Conservation (phyloP, 148 eudicot genomes). For the Chenopodium suecicum region DNA sequence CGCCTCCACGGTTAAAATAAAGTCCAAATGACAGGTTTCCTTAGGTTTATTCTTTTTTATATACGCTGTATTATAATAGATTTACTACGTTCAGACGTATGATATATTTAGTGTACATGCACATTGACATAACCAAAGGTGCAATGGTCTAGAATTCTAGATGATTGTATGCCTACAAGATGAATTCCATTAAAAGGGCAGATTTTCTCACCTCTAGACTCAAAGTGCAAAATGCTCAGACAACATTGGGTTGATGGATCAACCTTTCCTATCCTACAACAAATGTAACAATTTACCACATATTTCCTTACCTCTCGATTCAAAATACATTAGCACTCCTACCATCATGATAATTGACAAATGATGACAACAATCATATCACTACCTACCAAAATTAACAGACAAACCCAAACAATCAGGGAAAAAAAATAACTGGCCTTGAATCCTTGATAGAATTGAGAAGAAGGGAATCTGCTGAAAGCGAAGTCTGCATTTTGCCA, state of each 20-base stretch:
- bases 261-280: constrained; percentile 21
- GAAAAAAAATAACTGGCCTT: constrained; percentile 6
- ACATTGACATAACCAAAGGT: no score
- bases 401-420: constrained; percentile 13
- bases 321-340: constrained; percentile 6
- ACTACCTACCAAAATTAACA: constrained; percentile 18
- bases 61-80: no score
- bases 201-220: constrained; percentile 6
- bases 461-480: background rate
- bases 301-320: constrained; percentile 1
- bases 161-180: background rate
- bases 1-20: no score
- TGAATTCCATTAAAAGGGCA: background rate
- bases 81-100: no score
- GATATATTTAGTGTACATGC: no score
- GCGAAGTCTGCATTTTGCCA: background rate
- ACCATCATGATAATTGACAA: constrained; percentile 6
- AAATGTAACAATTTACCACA: constrained; percentile 4
- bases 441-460: background rate
- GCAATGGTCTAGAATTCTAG: no score
- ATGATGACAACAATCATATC: background rate
- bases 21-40: no score
- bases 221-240: background rate
- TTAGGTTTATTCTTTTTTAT: no score
- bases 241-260: background rate